A percentile compares a stretch with the other conserved stretches of the same genome.
These are phyloP conservation scores for Onygenales sp. DNA, from an alignment of 2,329 filamentous ascomycete species.

Conservation along the genomic window DNA sequence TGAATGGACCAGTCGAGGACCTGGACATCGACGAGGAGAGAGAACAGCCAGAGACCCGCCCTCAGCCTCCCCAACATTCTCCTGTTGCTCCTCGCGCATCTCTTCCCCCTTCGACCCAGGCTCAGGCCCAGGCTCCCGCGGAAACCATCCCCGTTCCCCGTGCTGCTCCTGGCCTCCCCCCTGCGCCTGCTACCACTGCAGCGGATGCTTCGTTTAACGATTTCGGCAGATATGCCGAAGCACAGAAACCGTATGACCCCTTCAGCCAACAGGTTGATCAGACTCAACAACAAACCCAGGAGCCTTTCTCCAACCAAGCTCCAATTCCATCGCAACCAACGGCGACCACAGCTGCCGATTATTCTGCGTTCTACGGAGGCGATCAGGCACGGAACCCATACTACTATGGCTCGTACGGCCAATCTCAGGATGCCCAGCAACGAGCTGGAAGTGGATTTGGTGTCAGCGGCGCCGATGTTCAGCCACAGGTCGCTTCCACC, in stretches of 20 bases:
- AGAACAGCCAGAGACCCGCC: constrained; percentile 89
- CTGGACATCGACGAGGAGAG: constrained; percentile 83
- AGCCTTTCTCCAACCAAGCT: constrained; percentile 44
- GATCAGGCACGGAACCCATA: constrained; percentile 67
- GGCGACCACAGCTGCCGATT: constrained; percentile 58
- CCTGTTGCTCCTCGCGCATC: constrained; percentile 79
- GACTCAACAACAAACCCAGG: constrained; percentile 55
- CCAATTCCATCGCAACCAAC: constrained; percentile 54
- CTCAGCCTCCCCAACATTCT: constrained; percentile 87
- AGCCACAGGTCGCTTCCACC: constrained; percentile 50
- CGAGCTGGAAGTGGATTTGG: constrained; percentile 71
- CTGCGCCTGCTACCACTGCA: constrained; percentile 46
- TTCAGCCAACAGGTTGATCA: constrained; percentile 66
- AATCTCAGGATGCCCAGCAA: constrained; percentile 68
- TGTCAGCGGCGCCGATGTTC: constrained; percentile 49
- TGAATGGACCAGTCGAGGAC: constrained; percentile 66
- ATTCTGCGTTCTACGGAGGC: constrained; percentile 75
- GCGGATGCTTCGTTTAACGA: constrained; percentile 39
- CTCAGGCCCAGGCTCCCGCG: constrained; percentile 24
- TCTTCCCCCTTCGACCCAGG: constrained; percentile 57
- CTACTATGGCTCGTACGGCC: constrained; percentile 56
- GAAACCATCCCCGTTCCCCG: constrained; percentile 42
- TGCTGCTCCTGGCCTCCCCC: constrained; percentile 53
- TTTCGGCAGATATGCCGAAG: constrained; percentile 45
- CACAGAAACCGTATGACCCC: constrained; percentile 77